A percentile compares a stretch with the other conserved stretches of the same genome.
phyloP scores from a whole-genome alignment of 2,329 filamentous ascomycete species.

The Fusarium sp. region DNA sequence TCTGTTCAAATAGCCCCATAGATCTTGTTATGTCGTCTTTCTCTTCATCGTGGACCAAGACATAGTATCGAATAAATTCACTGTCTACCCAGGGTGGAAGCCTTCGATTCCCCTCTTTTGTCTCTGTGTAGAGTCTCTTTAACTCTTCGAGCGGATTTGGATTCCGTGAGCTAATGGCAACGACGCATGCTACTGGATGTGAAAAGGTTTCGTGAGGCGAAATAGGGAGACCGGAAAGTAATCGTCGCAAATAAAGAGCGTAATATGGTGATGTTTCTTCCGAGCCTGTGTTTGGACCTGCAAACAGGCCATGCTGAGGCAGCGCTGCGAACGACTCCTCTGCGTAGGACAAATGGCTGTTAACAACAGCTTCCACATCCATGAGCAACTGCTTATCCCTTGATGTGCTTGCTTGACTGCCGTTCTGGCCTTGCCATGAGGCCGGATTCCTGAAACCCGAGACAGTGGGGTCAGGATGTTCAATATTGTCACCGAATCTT shows the following conservation, averaged over 20 bases:
- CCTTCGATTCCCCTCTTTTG: conserved; percentile 79
- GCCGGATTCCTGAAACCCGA: conserved; percentile 46
- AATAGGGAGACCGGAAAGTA: conserved; percentile 83
- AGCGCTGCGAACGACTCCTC: conserved; percentile 67
- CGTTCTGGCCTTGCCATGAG: conserved; percentile 56
- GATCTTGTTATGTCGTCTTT: conserved; percentile 92
- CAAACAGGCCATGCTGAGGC: conserved; percentile 54
- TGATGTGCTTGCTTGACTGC: conserved; percentile 45
- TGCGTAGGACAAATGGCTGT: conserved; percentile 81
- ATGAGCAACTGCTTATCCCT: conserved; percentile 57
- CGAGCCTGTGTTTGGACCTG: conserved; percentile 57
- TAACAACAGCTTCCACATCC: conserved; percentile 83
- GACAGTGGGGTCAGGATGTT: conserved; percentile 60
- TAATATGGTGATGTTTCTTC: conserved; percentile 82
- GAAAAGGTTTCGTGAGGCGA: conserved; percentile 92
- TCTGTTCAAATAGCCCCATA: conserved; percentile 92
- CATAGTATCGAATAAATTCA: conserved; percentile 95
- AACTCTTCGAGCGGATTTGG: conserved; percentile 87
- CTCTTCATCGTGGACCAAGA: conserved; percentile 96
- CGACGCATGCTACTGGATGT: conserved; percentile 93
- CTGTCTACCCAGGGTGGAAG: conserved; percentile 89
- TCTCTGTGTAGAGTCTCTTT: conserved; percentile 84
- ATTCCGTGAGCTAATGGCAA: conserved; percentile 93
- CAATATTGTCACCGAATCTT: conserved; percentile 71
- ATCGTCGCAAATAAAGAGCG: conserved; percentile 82